Conservation (phyloP, 306 rosid species). For the Lotus japonicus region DNA sequence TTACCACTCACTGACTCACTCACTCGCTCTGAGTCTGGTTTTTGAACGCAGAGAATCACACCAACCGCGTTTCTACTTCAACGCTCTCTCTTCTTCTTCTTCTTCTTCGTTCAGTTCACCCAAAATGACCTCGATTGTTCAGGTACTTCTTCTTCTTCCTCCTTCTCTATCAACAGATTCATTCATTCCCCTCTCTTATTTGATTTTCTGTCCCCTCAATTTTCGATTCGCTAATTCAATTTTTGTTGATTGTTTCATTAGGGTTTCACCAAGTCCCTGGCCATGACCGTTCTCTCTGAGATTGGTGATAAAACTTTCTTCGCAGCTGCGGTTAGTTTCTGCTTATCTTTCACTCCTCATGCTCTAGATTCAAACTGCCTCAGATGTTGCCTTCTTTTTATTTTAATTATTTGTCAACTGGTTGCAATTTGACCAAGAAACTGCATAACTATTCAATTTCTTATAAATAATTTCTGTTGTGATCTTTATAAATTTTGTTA, state of each 20-base stretch:
- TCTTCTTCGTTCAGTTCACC: conserved; percentile 15
- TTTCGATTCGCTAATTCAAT: no score
- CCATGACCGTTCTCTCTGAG: conserved; percentile 94
- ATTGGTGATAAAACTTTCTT: conserved; percentile 97
- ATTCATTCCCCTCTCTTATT: no score
- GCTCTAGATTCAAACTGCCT: conserved; percentile 6
- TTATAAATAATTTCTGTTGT: no score
- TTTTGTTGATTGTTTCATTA: conserved; percentile 17
- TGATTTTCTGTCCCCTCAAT: no score
- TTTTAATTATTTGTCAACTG: background rate
- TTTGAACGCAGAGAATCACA: background rate
- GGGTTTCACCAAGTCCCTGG: conserved; percentile 95
- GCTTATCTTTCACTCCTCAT: background rate
- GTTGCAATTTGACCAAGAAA: background rate
- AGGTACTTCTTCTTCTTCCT: conserved; percentile 37
- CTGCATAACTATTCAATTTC: background rate
- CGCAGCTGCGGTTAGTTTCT: conserved; percentile 84
- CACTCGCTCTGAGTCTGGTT: background rate
- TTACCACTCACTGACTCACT: no score
- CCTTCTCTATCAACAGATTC: no score
- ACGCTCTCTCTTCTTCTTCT: background rate
- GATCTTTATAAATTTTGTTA: background rate
- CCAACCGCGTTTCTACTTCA: background rate
- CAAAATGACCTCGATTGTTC: conserved; percentile 65
- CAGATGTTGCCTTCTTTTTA: background rate